Conservation (phyloP, 2,329 filamentous ascomycete genomes). For the Corynespora cassiicola region DNA sequence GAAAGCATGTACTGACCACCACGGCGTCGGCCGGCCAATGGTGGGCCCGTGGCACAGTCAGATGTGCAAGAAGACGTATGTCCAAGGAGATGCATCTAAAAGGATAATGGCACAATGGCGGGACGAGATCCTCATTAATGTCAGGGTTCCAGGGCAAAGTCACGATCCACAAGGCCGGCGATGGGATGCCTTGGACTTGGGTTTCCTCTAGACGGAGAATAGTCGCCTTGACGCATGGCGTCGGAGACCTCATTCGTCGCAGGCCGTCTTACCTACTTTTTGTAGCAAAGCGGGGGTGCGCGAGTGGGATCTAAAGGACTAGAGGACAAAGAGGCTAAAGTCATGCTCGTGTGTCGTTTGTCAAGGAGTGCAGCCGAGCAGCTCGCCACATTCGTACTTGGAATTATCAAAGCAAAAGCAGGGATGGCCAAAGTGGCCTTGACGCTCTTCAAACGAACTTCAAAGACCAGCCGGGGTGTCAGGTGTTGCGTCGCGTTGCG, state of each 20-base stretch:
- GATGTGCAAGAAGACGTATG: constrained; percentile 21
- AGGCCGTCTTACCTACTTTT: constrained; percentile 19
- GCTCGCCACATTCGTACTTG: constrained; percentile 23
- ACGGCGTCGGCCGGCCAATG: constrained; percentile 11
- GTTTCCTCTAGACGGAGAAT: constrained; percentile 10
- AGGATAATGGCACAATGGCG: constrained; percentile 35
- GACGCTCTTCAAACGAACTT: constrained; percentile 23
- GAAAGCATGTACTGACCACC: constrained; percentile 4
- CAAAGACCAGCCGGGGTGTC: constrained; percentile 11
- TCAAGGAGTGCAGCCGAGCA: constrained; percentile 11
- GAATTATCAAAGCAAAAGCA: constrained; percentile 10
- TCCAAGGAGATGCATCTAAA: constrained; percentile 31
- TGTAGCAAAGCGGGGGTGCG: constrained; percentile 16
- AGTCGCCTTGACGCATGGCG: constrained; percentile 21
- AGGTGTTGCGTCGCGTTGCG: constrained; percentile 12
- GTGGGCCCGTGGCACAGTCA: constrained; percentile 24
- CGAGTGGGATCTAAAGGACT: constrained; percentile 3
- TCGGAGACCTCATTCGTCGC: constrained; percentile 12
- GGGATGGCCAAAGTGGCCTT: constrained; percentile 19
- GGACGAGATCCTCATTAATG: constrained; percentile 16
- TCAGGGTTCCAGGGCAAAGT: constrained; percentile 26
- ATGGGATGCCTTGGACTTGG: constrained; percentile 34
- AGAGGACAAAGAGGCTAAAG: constrained; percentile 31
- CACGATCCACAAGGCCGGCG: constrained; percentile 30
- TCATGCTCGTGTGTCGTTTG: constrained; percentile 11